These are phyloP conservation scores for Cyberlindnera sargentensis DNA, from an alignment of 805 yeast genomes.

Conservation along the genomic window DNA sequence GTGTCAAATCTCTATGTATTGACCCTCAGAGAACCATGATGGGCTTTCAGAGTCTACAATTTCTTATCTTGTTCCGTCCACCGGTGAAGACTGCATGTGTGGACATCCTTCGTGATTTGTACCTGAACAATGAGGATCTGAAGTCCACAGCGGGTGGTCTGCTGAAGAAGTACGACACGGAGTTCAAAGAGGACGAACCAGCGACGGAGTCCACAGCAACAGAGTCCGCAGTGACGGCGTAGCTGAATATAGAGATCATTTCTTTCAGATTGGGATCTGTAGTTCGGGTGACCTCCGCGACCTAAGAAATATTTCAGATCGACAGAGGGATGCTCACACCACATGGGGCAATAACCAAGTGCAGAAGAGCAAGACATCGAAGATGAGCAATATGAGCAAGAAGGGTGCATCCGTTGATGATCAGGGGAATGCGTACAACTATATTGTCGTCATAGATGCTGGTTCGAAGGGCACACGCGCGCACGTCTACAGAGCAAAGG, in stretches of 20 bases:
- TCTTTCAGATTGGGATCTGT: too few relatives aligned
- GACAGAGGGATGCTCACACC: too few relatives aligned
- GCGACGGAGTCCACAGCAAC: too few relatives aligned
- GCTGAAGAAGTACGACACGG: conserved; percentile 37
- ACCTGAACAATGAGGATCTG: conserved; percentile 42
- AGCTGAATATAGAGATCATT: too few relatives aligned
- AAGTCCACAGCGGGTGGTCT: conserved; percentile 39
- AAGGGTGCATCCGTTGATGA: conserved; percentile 24
- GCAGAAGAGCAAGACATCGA: background rate
- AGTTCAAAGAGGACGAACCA: conserved; percentile 4
- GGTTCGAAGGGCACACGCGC: conserved; percentile 64
- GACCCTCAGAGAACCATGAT: conserved; percentile 80
- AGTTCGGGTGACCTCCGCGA: too few relatives aligned
- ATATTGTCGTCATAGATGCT: conserved; percentile 54
- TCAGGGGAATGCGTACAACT: conserved; percentile 47
- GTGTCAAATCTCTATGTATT: conserved; percentile 64
- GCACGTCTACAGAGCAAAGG: conserved; percentile 37
- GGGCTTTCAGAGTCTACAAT: conserved; percentile 79
- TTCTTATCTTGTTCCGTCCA: conserved; percentile 83
- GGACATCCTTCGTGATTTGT: conserved; percentile 40
- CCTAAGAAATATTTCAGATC: too few relatives aligned
- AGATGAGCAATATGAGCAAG: conserved; percentile 1
- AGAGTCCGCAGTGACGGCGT: too few relatives aligned
- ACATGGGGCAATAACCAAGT: background rate
- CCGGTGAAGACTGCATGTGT: conserved; percentile 58